Base-by-base conservation (phyloP, 768 basidiomycete genomes). In the Mycena polygramma region DNA sequence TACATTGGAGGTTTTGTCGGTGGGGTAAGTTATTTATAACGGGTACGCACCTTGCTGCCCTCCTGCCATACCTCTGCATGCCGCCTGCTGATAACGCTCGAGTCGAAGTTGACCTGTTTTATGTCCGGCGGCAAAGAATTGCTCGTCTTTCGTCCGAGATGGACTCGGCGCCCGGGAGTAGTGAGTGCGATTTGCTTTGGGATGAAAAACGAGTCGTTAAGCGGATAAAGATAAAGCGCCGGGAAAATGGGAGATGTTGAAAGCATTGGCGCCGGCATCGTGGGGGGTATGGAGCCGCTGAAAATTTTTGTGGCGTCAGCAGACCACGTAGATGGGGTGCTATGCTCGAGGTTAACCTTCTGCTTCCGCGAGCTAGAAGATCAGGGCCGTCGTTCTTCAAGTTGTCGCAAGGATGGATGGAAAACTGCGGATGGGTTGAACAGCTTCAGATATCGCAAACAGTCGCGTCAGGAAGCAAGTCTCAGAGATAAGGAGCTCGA, bases 1-100 rank as follows among this genome's bases (percentile, higher is more conserved):
- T 91, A 37, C 10, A 57, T 35, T 20, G 7, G 57, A 30, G 30
- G 30, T 11, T 36, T 36, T 43, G 17, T 66, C 30, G 15, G 24
- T 15, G 30, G 30, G 20, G 20, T 22, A 24, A 45, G 7, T 43
- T 6, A 17, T 22, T 20, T 17, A 54, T n/a, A 20, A 43, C 10
- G 30, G 54, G 4, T 22, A 74, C 83, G 69, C 71, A 89, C 89
- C 83, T 90, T 90, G 53, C 86, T 86, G 36, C 79, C 81, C 70
- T 90, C 87, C 77, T 87, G 90, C 90, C 83, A 92, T 41, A 92
- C 88, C 79, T 92, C 90, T 11, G 90, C 90, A 69, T 92, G 90
- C 77, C 85, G 86, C 66, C 90, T 76, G 69, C 85, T 87, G 61
- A 92, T 80, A 4, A 92, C 90, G 74, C 91, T 91, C 9, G 85